Percentiles rank a stretch among this genome's conserved stretches.
Conservation (phyloP, 75 land plant genomes). For the Chamaecyparis obtusa region DNA sequence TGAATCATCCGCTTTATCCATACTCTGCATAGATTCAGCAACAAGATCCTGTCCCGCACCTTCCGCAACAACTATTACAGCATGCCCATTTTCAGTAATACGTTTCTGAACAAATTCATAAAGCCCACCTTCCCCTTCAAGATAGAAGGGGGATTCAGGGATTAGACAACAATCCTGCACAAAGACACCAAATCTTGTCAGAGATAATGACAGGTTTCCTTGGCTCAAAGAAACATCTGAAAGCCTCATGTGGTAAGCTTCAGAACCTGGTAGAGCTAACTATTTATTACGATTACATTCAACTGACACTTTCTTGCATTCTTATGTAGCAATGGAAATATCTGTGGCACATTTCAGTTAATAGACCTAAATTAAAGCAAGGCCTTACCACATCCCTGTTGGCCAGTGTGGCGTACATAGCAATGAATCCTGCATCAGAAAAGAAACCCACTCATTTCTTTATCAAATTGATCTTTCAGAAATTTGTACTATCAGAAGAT, state of each 20-base stretch:
- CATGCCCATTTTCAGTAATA: slow-evolving; percentile 45
- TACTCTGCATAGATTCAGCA: slow-evolving; percentile 23
- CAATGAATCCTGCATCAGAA: slow-evolving; percentile 63
- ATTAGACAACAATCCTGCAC: slow-evolving; percentile 55
- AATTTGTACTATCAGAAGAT: neutral
- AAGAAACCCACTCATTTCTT: neutral
- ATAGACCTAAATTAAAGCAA: neutral
- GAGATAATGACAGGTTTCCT: neutral
- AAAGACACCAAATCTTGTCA: neutral
- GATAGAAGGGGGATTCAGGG: slow-evolving; percentile 54
- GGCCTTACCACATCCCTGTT: slow-evolving; percentile 67
- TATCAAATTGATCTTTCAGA: neutral
- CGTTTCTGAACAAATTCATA: slow-evolving; percentile 42
- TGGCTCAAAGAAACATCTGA: neutral
- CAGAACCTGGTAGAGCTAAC: neutral
- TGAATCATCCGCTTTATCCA: slow-evolving; percentile 47
- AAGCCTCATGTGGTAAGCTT: neutral
- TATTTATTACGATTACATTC: neutral
- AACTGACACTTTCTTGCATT: neutral
- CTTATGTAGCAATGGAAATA: neutral
- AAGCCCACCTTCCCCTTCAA: slow-evolving; percentile 61
- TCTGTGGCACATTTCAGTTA: neutral
- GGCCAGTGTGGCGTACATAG: slow-evolving; percentile 77
- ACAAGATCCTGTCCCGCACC: slow-evolving; percentile 67
- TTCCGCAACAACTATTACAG: slow-evolving; percentile 63